Conservation (phyloP, 805 yeast genomes). For the Metschnikowia arizonensis region DNA sequence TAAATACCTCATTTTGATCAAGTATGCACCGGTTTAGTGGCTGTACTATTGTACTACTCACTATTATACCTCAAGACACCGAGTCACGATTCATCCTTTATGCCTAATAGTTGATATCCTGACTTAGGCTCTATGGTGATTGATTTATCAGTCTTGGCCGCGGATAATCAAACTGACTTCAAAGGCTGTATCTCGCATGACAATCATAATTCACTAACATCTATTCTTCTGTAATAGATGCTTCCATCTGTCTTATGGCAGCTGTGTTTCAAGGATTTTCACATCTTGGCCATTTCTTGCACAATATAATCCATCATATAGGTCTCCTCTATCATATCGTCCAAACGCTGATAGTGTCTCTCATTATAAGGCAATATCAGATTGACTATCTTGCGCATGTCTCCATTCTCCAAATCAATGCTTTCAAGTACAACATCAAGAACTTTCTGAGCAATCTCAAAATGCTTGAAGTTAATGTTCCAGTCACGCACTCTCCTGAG, state of each 20-base stretch:
- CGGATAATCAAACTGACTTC: no score
- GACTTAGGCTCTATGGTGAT: no score
- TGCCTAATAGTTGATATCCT: no score
- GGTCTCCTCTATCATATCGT: constrained; percentile 79
- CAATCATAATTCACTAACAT: no score
- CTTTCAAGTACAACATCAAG: constrained; percentile 59
- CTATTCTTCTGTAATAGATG: no score
- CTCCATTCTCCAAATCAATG: constrained; percentile 55
- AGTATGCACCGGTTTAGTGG: constrained; percentile 38
- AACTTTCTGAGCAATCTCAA: constrained; percentile 74
- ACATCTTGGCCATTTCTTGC: constrained; percentile 54
- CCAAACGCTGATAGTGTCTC: constrained; percentile 75
- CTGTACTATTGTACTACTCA: no score
- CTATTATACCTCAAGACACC: no score
- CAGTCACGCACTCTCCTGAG: constrained; percentile 85
- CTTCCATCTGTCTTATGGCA: no score
- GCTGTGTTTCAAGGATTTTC: no score
- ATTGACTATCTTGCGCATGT: constrained; percentile 63
- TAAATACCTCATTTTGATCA: constrained; percentile 31
- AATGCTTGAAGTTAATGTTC: constrained; percentile 85
- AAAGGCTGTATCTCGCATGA: no score
- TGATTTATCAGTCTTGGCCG: no score
- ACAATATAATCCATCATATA: constrained; percentile 80
- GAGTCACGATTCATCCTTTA: no score
- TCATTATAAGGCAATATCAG: constrained; percentile 84